phyloP scores from a whole-genome alignment of 805 yeast genomes.

The Candida dajiaensis region DNA sequence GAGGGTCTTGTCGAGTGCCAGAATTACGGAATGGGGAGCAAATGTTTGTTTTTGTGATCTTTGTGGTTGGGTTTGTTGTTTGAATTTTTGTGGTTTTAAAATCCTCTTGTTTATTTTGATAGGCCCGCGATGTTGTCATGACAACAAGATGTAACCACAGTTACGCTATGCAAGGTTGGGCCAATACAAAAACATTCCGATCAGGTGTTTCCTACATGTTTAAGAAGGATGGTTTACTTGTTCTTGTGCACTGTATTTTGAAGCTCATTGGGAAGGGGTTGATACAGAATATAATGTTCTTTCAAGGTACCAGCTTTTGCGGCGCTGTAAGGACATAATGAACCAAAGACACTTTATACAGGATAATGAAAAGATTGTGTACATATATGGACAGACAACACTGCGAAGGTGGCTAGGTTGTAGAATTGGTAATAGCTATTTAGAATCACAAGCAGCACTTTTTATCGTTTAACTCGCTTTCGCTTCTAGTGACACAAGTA shows the following conservation, averaged over 20 bases:
- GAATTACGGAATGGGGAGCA: background rate
- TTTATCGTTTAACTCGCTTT: constrained; percentile 26
- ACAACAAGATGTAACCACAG: background rate
- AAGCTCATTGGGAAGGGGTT: no score
- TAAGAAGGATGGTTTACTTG: no score
- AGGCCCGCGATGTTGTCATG: background rate
- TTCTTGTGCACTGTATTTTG: no score
- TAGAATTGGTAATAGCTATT: no score
- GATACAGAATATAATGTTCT: no score
- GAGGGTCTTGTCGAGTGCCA: background rate
- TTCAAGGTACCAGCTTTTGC: no score
- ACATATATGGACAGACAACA: background rate
- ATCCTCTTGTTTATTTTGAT: background rate
- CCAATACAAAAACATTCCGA: background rate
- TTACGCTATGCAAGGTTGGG: background rate
- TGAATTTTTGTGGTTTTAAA: background rate
- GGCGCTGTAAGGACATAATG: no score
- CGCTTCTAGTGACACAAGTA: constrained; percentile 19
- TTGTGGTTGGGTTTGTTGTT: background rate
- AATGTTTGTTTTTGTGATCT: background rate
- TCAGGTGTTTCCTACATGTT: no score
- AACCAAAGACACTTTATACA: background rate
- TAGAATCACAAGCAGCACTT: constrained; percentile 27
- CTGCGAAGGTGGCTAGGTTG: no score
- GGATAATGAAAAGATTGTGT: background rate